Evolutionary conservation across 352 stramenopile genomes (phyloP).

Genomic region (Phytophthora sp.): DNA sequence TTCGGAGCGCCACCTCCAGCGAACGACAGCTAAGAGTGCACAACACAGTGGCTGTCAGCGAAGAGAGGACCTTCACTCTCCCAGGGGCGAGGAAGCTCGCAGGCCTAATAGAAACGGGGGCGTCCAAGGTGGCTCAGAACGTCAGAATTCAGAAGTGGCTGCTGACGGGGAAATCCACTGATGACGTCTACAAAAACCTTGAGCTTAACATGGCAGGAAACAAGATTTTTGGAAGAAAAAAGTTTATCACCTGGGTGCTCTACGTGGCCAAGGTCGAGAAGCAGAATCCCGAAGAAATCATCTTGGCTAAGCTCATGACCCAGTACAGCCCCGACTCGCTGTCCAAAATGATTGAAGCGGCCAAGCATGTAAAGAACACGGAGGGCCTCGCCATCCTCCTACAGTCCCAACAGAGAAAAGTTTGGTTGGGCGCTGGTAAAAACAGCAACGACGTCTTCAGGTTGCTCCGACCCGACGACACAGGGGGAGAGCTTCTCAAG

Average conservation of each 20-base stretch:
- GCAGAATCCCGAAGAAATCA: not conserved
- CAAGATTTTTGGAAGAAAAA: not conserved
- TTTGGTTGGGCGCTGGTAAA: not conserved
- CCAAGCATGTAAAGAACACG: not conserved
- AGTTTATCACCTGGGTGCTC: not conserved
- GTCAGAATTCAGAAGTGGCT: not conserved
- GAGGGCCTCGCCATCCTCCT: not conserved
- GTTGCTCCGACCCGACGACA: not conserved
- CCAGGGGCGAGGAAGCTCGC: not conserved
- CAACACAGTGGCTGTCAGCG: not conserved
- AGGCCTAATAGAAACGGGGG: not conserved
- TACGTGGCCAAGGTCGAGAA: conserved; percentile 11
- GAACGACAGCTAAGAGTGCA: not conserved
- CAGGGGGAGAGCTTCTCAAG: not conserved
- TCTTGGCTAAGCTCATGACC: not conserved
- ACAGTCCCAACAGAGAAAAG: not conserved
- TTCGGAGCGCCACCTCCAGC: not conserved
- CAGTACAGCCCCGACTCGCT: not conserved
- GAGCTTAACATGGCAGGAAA: not conserved
- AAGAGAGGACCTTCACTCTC: conserved; percentile 4
- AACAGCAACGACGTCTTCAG: conserved; percentile 2
- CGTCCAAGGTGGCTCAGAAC: not conserved
- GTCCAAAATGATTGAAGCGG: conserved; percentile 1
- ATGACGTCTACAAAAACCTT: not conserved
- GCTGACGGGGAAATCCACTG: not conserved